A percentile compares a stretch with the other conserved stretches of the same genome.
These are phyloP conservation scores for Oligophagozyma castellii DNA, from an alignment of 1,139 yeast species.

Conservation along the genomic window DNA sequence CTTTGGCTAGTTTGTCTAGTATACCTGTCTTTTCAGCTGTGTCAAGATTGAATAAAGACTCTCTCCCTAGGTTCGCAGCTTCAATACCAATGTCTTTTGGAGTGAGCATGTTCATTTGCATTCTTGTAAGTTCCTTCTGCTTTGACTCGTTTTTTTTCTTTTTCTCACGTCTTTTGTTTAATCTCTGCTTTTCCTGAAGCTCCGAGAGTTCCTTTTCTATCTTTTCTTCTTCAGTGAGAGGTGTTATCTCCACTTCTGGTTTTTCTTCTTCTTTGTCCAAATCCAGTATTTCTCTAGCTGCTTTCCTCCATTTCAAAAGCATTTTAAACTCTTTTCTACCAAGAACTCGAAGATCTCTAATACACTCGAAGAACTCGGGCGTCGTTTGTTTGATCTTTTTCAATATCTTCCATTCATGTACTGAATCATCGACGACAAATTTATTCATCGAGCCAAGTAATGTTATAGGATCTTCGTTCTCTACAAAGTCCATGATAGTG, in stretches of 20 bases:
- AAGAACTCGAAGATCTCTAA: conserved; percentile 81
- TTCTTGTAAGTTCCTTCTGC: conserved; percentile 77
- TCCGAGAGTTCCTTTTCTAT: conserved; percentile 73
- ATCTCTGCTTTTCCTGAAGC: conserved; percentile 58
- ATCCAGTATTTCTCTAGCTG: conserved; percentile 68
- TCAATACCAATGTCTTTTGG: conserved; percentile 90
- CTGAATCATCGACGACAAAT: conserved; percentile 46
- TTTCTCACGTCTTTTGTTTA: conserved; percentile 62
- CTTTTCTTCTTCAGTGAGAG: conserved; percentile 75
- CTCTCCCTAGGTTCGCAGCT: conserved; percentile 73
- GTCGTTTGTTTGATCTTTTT: conserved; percentile 65
- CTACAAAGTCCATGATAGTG: conserved; percentile 69
- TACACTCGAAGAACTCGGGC: conserved; percentile 63
- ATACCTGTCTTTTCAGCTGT: conserved; percentile 80
- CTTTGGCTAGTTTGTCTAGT: conserved; percentile 57
- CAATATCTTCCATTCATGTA: conserved; percentile 60
- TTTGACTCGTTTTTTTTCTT: conserved; percentile 70
- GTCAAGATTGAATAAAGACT: conserved; percentile 68
- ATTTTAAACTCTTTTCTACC: conserved; percentile 87
- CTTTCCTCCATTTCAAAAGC: conserved; percentile 76
- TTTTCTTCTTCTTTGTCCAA: conserved; percentile 41
- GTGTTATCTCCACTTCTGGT: conserved; percentile 43
- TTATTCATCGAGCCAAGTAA: conserved; percentile 60
- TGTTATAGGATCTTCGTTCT: conserved; percentile 71
- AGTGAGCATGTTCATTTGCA: conserved; percentile 94